Base-by-base conservation (phyloP, 805 yeast genomes). In the Scheffersomyces stipitis region DNA sequence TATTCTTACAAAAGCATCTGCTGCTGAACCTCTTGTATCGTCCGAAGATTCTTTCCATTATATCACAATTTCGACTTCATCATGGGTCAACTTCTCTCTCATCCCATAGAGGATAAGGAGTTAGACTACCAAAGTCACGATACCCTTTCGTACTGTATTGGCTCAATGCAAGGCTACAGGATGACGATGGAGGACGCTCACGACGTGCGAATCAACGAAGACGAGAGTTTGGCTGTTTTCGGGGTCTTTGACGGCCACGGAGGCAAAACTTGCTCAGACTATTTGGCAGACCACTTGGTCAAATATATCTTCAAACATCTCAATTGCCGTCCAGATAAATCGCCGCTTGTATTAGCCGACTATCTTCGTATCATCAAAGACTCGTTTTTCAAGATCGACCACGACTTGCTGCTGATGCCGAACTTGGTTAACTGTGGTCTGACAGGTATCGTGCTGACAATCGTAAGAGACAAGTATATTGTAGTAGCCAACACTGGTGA, bases 201-300 rank as follows among this genome's bases (percentile, higher is more conserved):
- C 56, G 70, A 77, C 42, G 75, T 79, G 15, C 51, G 71, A 28
- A 65, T 75, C 31, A 73, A 67, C 40, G 73, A 69, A 33, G 68
- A 65, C 41, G 69, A 64, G 22, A 31, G 61, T 9, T 44, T 64
- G 18, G 64, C 76, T 9, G 70, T 84, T 3, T 83, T 81, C 56
- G 88, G 83, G 0, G 84, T 85, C 1, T 85, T 82, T 58, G 95
- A 85, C 58, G 95, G 95, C 2, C 95, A 85, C 56, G 95, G 95
- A 2, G 90, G 91, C 12, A 67, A 73, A 4, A 72, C 73, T 17
- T 72, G 84, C 15, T 80, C 90, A 1, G 69, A 69, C 24, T 76
- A 64, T 43, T 58, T 84, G 4, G 69, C 80, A 28, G 66, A 66
- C 15, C 52, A 54, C 15, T 59, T 80, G 16, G 71, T 72, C 4